phyloP scores from a whole-genome alignment of 1,284 basidiomycete genomes.

The Cutaneotrichosporon cutaneum region DNA sequence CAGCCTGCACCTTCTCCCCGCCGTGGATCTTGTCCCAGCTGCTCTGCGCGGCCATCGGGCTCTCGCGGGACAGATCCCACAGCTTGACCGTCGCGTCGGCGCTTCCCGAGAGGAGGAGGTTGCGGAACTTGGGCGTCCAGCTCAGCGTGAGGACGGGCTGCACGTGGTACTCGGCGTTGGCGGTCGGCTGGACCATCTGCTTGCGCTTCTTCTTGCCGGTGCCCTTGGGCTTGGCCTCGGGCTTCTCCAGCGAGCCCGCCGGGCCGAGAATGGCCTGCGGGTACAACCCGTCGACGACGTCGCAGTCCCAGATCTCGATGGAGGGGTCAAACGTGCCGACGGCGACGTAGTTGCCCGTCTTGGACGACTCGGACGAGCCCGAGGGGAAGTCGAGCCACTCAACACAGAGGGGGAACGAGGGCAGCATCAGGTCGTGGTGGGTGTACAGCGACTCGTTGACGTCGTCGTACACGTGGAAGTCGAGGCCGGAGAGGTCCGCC shows the following conservation, averaged over 20 bases:
- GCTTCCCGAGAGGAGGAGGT: constrained; percentile 85
- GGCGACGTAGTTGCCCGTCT: constrained; percentile 82
- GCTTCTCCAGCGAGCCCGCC: constrained; percentile 66
- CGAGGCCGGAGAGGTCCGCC: constrained; percentile 93
- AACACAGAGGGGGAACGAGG: constrained; percentile 94
- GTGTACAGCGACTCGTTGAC: constrained; percentile 88
- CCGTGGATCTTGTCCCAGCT: constrained; percentile 80
- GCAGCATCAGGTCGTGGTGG: constrained; percentile 97
- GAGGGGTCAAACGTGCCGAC: constrained; percentile 97
- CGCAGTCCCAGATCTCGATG: constrained; percentile 98
- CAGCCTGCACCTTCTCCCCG: constrained; percentile 90
- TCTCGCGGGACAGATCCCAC: constrained; percentile 84
- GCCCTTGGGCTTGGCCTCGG: constrained; percentile 71
- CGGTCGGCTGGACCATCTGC: constrained; percentile 70
- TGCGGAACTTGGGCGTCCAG: constrained; percentile 87
- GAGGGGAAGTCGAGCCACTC: constrained; percentile 94
- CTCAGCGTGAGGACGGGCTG: constrained; percentile 88
- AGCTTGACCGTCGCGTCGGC: constrained; percentile 96
- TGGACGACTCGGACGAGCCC: constrained; percentile 39
- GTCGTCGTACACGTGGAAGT: constrained; percentile 93
- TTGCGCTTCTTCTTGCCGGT: constrained; percentile 95
- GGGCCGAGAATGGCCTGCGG: constrained; percentile 86
- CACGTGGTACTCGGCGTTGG: constrained; percentile 76
- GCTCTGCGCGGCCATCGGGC: constrained; percentile 65
- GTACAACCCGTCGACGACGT: constrained; percentile 90